Base-by-base conservation (phyloP, 164 flowering plant genomes). In the Protea cynaroides region DNA sequence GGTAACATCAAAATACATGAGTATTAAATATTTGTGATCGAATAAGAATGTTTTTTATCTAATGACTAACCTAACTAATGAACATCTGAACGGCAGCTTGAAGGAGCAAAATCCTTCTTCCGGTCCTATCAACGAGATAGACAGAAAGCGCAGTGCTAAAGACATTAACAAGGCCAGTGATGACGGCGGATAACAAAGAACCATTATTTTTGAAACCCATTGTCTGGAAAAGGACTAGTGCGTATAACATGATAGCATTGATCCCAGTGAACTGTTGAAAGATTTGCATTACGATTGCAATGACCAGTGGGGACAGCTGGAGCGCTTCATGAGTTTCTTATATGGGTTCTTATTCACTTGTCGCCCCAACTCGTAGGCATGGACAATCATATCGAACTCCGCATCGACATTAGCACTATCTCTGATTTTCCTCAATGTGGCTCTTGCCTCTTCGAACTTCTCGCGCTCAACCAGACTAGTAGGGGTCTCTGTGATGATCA, bases 401-500 rank as follows among this genome's bases (percentile, higher is more conserved):
- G 60, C 72, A 7, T 75, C 76, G 1, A 78, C 74, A 21, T 73
- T 62, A 0, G 23, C n/a, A 5, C 52, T 58, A 11, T 79, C 75
- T 6, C 80, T 52, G 36, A 77, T 72, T 56, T 67, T 69, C 67
- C 59, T 38, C 1, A 77, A 73, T 0, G 66, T 65, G 8, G 46
- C 24, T 61, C 50, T 66, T 0, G 75, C 83, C 10, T 52, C 10
- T 7, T 75, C 66, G 0, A n/a, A 13, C 25, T 71, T 44, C 8
- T 71, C 76, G 1, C 76, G 73, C 67, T 75, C 74, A 4, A 80
- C 61, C 8, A 80, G 65, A 66, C 81, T 78, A 47, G 78, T 73
- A 2, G 83, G 83, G 2, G 83, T 78, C 57, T 81, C 84, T 5
- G 70, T 36, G 57, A 78, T 71, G 52, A 72, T 68, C 57, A n/a